phyloP scores from a whole-genome alignment of 176 grass and related monocot species.

The Oryza australiensis region DNA sequence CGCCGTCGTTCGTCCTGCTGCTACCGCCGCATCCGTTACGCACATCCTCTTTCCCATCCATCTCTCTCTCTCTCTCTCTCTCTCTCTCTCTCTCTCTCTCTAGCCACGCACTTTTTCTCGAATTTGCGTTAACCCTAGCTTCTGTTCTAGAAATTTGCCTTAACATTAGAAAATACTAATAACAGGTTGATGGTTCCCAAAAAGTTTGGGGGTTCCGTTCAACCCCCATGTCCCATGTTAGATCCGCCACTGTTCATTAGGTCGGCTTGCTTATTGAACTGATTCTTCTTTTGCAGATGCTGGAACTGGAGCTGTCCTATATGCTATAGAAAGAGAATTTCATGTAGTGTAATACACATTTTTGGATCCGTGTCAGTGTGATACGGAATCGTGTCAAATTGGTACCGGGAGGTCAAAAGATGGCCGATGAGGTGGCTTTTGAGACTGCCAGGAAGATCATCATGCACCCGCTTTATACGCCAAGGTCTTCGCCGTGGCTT shows the following conservation, averaged over 20 bases:
- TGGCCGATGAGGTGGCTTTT: slow-evolving; percentile 46
- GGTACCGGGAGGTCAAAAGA: slow-evolving; percentile 10
- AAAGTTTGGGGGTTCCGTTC: too few relatives aligned
- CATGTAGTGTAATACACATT: slow-evolving; percentile 10
- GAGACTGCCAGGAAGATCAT: slow-evolving; percentile 83
- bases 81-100: too few relatives aligned
- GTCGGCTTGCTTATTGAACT: not conserved
- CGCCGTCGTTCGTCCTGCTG: too few relatives aligned
- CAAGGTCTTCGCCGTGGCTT: slow-evolving; percentile 84
- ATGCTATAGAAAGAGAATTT: not conserved
- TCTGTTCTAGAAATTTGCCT: too few relatives aligned
- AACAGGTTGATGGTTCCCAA: too few relatives aligned
- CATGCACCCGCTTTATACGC: slow-evolving; percentile 77
- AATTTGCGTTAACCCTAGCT: too few relatives aligned
- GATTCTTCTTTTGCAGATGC: slow-evolving; percentile 14
- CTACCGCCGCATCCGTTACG: too few relatives aligned
- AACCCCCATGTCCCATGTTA: too few relatives aligned
- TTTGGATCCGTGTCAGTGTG: not conserved
- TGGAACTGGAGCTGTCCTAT: not conserved
- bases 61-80: too few relatives aligned
- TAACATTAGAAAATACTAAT: too few relatives aligned
- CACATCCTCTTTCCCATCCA: too few relatives aligned
- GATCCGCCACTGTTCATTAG: not conserved
- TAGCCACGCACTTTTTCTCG: too few relatives aligned
- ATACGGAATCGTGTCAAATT: slow-evolving; percentile 10